Evolutionary conservation across 257 asterid genomes (phyloP), one percentile per base, ranked within the genome.

Genomic region (Haberlea rhodopensis): DNA sequence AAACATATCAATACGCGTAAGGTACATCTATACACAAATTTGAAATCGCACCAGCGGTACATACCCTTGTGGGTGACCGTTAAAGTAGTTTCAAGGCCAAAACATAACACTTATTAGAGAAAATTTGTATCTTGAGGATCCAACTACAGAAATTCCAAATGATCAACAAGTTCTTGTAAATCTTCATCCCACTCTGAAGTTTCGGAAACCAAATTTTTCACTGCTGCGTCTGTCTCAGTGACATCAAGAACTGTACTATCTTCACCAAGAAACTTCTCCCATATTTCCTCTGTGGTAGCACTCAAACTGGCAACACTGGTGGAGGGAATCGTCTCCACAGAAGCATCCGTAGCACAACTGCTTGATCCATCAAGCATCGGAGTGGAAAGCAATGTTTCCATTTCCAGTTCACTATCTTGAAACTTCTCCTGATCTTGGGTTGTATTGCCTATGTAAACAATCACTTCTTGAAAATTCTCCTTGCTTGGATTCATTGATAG

Each of bases 101-200:
- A 54, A 4, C 15, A 10, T 6, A 65, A 8, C 60, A 52, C 27
- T 22, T 31, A 23, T 53, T 19, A 59, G 49, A 68, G 18, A 2
- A 8, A 7, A 10, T 56, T 20, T 18, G n/a, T 32, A 51, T 8
- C 51, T 10, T 16, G 49, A 18, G 7, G 5, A 1, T 31, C 25
- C 66, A 60, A 18, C 37, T 69, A 75, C 19, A 72, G 75, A 63
- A 77, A 66, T 26, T 70, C 86, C 72, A 80, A 67, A 61, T 80
- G 86, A 51, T 78, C 77, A 0, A 72, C 81, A 23, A 80, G 73
- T 29, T 77, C 81, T 43, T 55, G 81, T 13, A 86, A 56, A 54
- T 83, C 94, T 79, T 84, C 90, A 68, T 84, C 90, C 96, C 87
- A 83, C 8, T 85, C 92, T 6, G 84, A 67, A 9, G 88, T 69